Base-by-base conservation (phyloP, 257 asterid genomes). In the Apocynum venetum region DNA sequence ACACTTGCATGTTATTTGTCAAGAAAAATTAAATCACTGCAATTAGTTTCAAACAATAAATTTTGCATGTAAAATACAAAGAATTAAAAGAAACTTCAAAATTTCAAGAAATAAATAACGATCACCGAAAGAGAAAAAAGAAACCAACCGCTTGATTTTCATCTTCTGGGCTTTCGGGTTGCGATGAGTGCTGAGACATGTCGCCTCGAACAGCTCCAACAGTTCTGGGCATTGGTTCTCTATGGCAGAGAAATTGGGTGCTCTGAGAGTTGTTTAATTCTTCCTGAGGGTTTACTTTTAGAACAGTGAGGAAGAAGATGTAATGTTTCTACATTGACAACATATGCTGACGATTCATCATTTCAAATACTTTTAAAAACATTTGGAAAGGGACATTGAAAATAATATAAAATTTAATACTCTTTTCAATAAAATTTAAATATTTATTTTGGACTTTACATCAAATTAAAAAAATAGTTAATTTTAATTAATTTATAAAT, bases 161-260 rank as follows among this genome's bases (percentile, higher is more conserved):
- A 49, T 71, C 78, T 13, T 76, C 84, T 61, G 78, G 61, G 64
- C 57, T 76, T 36, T 60, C 76, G 64, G 78, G 47, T 43, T 72
- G 80, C 41, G 78, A 72, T 25, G 78, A 57, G 69, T 63, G 74
- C 78, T 76, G 81, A 19, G 81, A 81, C 84, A 76, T 81, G 61
- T 60, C n/a, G 35, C 61, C n/a, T 7, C 25, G 48, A 35, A 38
- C 44, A 51, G 72, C 35, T n/a, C 59, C 35, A 36, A 43, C 49
- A n/a, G 25, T n/a, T 19, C 35, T 20, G 35, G 66, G 56, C 35
- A 31, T 6, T 46, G 76, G 56, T 78, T 70, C 8, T 0, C 11
- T 36, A 14, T 59, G 5, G 0, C 19, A 5, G 64, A 57, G 49
- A 0, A 57, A 8, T 2, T 25, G 35, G n/a, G 56, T 4, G 11